Conservation (phyloP, 225 moss, liverwort and hornwort genomes). For the Bryum argenteum region DNA sequence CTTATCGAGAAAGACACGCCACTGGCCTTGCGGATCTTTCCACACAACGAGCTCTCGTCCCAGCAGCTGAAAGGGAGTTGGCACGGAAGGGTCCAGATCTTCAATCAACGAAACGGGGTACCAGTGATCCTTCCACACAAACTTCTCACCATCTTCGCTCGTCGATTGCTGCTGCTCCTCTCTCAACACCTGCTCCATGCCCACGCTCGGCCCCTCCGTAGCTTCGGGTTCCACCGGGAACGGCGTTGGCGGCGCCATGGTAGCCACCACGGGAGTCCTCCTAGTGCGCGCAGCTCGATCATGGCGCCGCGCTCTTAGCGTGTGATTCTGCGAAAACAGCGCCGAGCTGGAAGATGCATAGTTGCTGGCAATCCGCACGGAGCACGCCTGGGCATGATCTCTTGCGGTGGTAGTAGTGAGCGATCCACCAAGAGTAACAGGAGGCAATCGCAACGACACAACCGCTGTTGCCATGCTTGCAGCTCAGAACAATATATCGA, state of each 20-base stretch:
- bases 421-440: constrained; percentile 16
- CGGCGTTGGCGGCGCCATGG: constrained; percentile 46
- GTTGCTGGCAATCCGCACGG: constrained; percentile 21
- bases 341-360: constrained; percentile 35
- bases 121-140: constrained; percentile 91
- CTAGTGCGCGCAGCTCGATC: not conserved
- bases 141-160: constrained; percentile 34
- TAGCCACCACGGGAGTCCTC: constrained; percentile 24
- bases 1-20: constrained; percentile 88
- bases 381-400: constrained; percentile 23
- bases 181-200: constrained; percentile 32
- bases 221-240: constrained; percentile 34
- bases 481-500: not conserved
- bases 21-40: constrained; percentile 78
- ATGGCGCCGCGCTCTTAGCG: constrained; percentile 11
- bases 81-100: constrained; percentile 73
- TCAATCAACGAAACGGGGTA: constrained; percentile 88
- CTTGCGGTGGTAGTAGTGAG: not conserved
- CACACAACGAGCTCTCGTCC: constrained; percentile 88
- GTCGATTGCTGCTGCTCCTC: constrained; percentile 23
- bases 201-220: constrained; percentile 29
- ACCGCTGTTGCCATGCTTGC: constrained; percentile 35
- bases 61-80: constrained; percentile 85
- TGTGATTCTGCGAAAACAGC: constrained; percentile 22
- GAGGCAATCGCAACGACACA: constrained; percentile 21